Percentiles rank a stretch among this genome's conserved stretches.
phyloP scores from a whole-genome alignment of 202 grass and related monocot genomes.

The Setaria viridis region DNA sequence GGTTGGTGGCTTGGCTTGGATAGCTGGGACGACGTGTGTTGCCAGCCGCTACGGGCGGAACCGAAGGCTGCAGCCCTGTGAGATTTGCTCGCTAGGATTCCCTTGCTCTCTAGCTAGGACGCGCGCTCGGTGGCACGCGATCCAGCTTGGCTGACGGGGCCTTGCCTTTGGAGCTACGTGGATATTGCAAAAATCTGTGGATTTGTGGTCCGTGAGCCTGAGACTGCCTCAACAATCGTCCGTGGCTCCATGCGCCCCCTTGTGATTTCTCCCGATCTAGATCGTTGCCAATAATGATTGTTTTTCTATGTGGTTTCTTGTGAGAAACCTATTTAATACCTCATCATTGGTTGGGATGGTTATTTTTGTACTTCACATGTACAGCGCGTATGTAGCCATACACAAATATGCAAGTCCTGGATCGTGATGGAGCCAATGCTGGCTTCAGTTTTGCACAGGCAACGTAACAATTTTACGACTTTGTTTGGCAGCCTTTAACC shows the following conservation, averaged over 20 bases:
- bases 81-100: slow-evolving; percentile 25
- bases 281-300: not conserved
- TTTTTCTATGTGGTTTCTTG: not conserved
- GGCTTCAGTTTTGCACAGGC: not conserved
- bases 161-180: slow-evolving; percentile 49
- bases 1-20: slow-evolving; percentile 36
- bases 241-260: not conserved
- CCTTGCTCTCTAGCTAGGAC: slow-evolving; percentile 19
- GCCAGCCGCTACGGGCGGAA: slow-evolving; percentile 31
- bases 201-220: slow-evolving; percentile 32
- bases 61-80: not conserved
- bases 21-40: not conserved
- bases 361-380: not conserved
- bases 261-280: slow-evolving; percentile 5
- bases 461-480: not conserved
- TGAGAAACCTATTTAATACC: not conserved
- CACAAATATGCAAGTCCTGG: no score
- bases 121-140: not conserved
- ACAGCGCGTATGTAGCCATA: not conserved
- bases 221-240: not conserved
- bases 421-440: not conserved
- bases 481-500: not conserved
- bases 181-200: not conserved
- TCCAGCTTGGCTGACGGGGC: slow-evolving; percentile 29
- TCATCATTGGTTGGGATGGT: not conserved